These are phyloP conservation scores for Mychonastes homosphaera DNA, from an alignment of 139 green algal genomes.

Conservation along the genomic window DNA sequence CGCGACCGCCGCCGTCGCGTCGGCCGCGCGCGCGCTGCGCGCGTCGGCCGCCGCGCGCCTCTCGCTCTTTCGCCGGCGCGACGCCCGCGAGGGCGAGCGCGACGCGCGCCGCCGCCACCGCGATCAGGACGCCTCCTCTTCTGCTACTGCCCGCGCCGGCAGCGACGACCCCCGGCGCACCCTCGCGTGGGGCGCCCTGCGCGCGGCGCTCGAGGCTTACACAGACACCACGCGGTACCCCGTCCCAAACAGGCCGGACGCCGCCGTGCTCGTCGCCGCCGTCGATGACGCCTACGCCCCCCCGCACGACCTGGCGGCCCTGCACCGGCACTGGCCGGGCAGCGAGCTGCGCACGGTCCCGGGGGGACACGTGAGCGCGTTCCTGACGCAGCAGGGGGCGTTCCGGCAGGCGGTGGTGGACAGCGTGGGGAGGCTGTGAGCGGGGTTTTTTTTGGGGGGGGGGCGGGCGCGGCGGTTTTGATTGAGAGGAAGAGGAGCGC, in stretches of 20 bases:
- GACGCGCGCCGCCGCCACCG: not conserved
- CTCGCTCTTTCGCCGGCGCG: not conserved
- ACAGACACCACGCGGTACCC: constrained; percentile 69
- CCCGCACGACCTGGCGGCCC: constrained; percentile 31
- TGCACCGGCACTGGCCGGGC: constrained; percentile 45
- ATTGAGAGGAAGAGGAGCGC: too few relatives aligned
- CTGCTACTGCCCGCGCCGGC: too few relatives aligned
- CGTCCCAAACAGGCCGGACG: constrained; percentile 52
- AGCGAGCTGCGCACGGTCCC: constrained; percentile 57
- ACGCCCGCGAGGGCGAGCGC: not conserved
- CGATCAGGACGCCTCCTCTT: not conserved
- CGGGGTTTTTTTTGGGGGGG: too few relatives aligned
- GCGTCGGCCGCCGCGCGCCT: too few relatives aligned
- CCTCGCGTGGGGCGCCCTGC: constrained; percentile 26
- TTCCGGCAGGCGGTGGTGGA: constrained; percentile 9
- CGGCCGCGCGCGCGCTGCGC: too few relatives aligned
- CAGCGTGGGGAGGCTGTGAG: constrained; percentile 9
- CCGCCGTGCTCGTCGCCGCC: constrained; percentile 62
- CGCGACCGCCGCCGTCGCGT: too few relatives aligned
- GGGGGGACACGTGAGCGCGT: constrained; percentile 66
- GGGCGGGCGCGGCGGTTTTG: too few relatives aligned
- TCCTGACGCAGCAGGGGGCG: constrained; percentile 57
- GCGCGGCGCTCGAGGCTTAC: constrained; percentile 66
- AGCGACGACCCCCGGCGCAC: too few relatives aligned
- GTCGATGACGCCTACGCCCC: constrained; percentile 65